Conservation (phyloP, 176 grass and related monocot genomes). For the Phyllostachys edulis region DNA sequence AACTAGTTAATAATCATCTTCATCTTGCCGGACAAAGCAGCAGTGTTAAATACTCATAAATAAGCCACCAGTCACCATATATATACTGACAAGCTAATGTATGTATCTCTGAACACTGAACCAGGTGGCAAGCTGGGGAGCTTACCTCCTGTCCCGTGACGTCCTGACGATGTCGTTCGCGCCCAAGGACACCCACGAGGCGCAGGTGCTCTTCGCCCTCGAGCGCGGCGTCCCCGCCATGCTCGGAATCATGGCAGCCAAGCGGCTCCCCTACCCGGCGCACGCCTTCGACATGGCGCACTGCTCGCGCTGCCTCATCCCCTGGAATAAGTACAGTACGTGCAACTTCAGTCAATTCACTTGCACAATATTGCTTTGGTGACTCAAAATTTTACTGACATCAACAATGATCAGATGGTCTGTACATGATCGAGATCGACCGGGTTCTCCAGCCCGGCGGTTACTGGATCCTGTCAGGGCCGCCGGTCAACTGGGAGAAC, state of each 20-base stretch:
- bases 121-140: conserved; percentile 37
- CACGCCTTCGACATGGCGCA: conserved; percentile 89
- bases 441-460: conserved; percentile 27
- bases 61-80: too few species aligned
- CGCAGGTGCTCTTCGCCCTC: conserved; percentile 38
- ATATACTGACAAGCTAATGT: neutral
- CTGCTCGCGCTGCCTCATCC: conserved; percentile 94
- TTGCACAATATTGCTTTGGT: too few species aligned
- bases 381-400: too few species aligned
- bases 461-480: conserved; percentile 36
- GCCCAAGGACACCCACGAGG: conserved; percentile 32
- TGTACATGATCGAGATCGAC: conserved; percentile 36
- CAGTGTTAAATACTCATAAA: neutral
- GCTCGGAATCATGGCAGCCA: conserved; percentile 33
- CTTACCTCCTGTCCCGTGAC: conserved; percentile 7
- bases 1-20: neutral
- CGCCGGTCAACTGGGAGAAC: conserved; percentile 32
- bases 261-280: conserved; percentile 19
- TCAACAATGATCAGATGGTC: neutral
- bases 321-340: conserved; percentile 46
- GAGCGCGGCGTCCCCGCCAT: conserved; percentile 34
- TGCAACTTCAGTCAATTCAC: neutral
- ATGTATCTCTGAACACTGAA: neutral
- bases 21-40: neutral
- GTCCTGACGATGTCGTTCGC: conserved; percentile 28